Percentiles rank a stretch among this genome's conserved stretches.
Evolutionary conservation across 1,139 yeast genomes (phyloP).

Genomic region (Taphrina pruni): DNA sequence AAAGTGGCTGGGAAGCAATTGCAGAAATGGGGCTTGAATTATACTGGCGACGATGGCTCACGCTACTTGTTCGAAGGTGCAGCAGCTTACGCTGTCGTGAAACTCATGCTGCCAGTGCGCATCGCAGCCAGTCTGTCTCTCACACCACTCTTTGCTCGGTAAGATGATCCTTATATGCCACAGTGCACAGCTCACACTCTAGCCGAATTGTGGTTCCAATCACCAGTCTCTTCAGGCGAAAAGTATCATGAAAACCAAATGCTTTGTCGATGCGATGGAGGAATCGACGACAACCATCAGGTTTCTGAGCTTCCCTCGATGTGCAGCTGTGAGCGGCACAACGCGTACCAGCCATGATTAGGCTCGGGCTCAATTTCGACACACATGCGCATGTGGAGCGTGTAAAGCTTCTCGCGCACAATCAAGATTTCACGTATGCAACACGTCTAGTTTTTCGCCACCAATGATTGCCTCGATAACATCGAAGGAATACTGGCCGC

Average conservation of each 20-base stretch:
- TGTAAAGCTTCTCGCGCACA: too few relatives aligned
- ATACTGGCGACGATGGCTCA: conserved; percentile 34
- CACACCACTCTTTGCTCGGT: conserved; percentile 36
- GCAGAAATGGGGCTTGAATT: conserved; percentile 25
- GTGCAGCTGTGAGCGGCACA: too few relatives aligned
- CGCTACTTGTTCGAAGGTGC: conserved; percentile 41
- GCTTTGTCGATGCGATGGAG: too few relatives aligned
- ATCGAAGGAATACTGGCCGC: too few relatives aligned
- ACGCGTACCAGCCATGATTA: too few relatives aligned
- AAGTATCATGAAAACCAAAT: background rate
- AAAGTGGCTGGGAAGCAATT: conserved; percentile 37
- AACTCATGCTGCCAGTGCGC: conserved; percentile 33
- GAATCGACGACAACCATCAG: too few relatives aligned
- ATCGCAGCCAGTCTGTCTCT: conserved; percentile 29
- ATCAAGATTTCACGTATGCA: too few relatives aligned
- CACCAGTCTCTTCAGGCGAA: conserved; percentile 16
- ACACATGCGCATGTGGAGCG: too few relatives aligned
- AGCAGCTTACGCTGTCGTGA: conserved; percentile 39
- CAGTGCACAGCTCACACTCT: background rate
- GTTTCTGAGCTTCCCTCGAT: too few relatives aligned
- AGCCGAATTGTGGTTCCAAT: conserved; percentile 35
- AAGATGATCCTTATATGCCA: background rate
- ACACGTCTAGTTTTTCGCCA: too few relatives aligned
- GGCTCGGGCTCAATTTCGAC: too few relatives aligned
- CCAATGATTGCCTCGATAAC: too few relatives aligned